phyloP scores from a whole-genome alignment of 1,284 basidiomycete species.

The Cutaneotrichosporon curvatum region DNA sequence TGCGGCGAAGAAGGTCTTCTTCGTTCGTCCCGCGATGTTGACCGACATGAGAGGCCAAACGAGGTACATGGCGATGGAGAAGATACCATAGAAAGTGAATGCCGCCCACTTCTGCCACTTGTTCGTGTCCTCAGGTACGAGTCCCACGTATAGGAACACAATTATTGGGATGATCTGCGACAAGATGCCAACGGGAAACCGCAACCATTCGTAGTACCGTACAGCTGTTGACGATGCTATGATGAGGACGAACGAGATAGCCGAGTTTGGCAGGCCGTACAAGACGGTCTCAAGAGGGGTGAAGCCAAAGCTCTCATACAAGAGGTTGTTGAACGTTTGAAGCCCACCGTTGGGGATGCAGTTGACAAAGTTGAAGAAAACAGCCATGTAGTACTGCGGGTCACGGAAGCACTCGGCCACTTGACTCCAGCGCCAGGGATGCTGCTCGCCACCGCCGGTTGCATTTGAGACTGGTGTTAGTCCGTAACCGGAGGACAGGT shows the following conservation, averaged over 20 bases:
- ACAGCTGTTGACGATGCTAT: conserved; percentile 10
- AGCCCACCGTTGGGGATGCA: conserved; percentile 27
- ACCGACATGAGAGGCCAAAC: conserved; percentile 8
- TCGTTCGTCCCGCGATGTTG: conserved; percentile 17
- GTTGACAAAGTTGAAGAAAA: conserved; percentile 16
- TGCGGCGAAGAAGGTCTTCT: conserved; percentile 17
- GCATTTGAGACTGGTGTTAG: too few relatives aligned
- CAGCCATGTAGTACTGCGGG: conserved; percentile 21
- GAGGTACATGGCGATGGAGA: conserved; percentile 15
- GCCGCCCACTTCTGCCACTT: conserved; percentile 23
- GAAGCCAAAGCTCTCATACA: conserved; percentile 22
- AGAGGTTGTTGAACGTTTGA: conserved; percentile 19
- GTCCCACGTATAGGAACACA: conserved; percentile 21
- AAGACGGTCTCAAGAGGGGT: conserved; percentile 11
- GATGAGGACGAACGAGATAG: conserved; percentile 13
- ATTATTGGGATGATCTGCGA: conserved; percentile 12
- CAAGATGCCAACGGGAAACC: conserved; percentile 22
- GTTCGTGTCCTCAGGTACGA: conserved; percentile 6
- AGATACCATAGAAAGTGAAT: conserved; percentile 3
- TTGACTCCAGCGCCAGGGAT: conserved; percentile 26
- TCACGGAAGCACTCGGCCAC: conserved; percentile 26
- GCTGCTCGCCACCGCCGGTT: conserved; percentile 13
- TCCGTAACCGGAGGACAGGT: too few relatives aligned
- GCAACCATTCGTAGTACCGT: conserved; percentile 10
- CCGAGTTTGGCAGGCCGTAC: conserved; percentile 21